Evolutionary conservation across 495 filamentous ascomycete species (phyloP), one percentile per base, ranked within the genome.

Genomic region (Penicillium malachiteum): DNA sequence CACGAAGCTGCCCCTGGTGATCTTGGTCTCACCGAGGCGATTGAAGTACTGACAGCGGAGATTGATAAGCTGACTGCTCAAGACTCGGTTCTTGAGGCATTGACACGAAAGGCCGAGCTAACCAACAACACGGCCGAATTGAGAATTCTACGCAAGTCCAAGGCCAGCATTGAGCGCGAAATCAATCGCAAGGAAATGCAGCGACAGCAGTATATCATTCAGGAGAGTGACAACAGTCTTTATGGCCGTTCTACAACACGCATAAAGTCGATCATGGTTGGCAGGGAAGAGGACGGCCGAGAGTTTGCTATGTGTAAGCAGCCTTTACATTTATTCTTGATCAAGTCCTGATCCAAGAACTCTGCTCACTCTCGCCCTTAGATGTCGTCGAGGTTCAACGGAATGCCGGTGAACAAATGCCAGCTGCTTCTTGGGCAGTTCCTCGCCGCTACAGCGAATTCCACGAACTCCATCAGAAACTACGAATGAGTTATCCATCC

Each of bases 201-300:
- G 71, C 81, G 91, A 39, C 92, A 96, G 71, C 95, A 97, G 68
- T 99, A 97, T 62, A 91, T 95, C 58, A 86, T 97, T 38, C 95
- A 99, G 68, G 93, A 97, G 69, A 96, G 91, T 66, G 95, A 97
- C 64, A 99, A 97, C 71, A 96, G 92, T 69, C 77, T 99, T 39
- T 97, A 94, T 69, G 94, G 94, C 13, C 87, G 94, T 11, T 91
- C 94, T 4, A 88, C 83, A 5, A 84, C 97, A 56, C 87, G 81
- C 50, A 97, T 99, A 71, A 92, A 90, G 68, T 88, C 88, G 2
- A 92, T 96, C 55, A 91, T 94, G 69, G 90, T 96, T 42, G 94
- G 91, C 14, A 89, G 82, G 55, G 92, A 96, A 55, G 89, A 93
- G 33, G 92, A 96, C 56, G 94, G 93, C 16, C 89, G 90, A 60